A percentile compares a stretch with the other conserved stretches of the same genome.
Conservation (phyloP, 192 early-diverging fungal genomes). For the Kickxella alabastrina region DNA sequence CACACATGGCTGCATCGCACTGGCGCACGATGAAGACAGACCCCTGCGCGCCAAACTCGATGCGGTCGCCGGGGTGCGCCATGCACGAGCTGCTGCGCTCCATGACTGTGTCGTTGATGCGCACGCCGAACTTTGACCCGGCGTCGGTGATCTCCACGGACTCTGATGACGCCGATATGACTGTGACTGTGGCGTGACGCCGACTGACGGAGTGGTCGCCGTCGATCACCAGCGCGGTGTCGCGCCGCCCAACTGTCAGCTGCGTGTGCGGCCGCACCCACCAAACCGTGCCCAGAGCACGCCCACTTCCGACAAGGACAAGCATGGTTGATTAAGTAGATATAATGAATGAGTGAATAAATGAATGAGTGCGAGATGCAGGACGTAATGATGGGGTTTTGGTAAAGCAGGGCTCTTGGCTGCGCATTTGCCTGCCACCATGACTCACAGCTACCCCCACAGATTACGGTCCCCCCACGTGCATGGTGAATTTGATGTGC, state of each 20-base stretch:
- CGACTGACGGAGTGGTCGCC: not conserved
- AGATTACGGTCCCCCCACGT: too few relatives aligned
- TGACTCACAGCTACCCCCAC: too few relatives aligned
- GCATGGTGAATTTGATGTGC: too few relatives aligned
- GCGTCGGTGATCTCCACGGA: conserved; percentile 7
- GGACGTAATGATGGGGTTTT: too few relatives aligned
- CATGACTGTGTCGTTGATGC: conserved; percentile 23
- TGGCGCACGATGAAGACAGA: conserved; percentile 20
- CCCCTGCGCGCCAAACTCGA: conserved; percentile 40
- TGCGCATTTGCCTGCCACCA: too few relatives aligned
- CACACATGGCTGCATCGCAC: conserved; percentile 10
- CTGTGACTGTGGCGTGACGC: not conserved
- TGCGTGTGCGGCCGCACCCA: not conserved
- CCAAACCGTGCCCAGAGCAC: not conserved
- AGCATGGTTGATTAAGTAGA: too few relatives aligned
- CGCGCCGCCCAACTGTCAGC: not conserved
- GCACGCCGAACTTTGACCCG: conserved; percentile 44
- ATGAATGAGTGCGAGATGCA: too few relatives aligned
- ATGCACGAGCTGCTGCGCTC: conserved; percentile 1
- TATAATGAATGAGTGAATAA: too few relatives aligned
- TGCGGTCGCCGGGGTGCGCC: conserved; percentile 12
- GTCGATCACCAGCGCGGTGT: not conserved
- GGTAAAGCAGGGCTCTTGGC: too few relatives aligned
- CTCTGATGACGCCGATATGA: too few relatives aligned
- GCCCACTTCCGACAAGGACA: not conserved